Evolutionary conservation across 2,329 filamentous ascomycete genomes (phyloP).

Genomic region (Botrytis galanthina): DNA sequence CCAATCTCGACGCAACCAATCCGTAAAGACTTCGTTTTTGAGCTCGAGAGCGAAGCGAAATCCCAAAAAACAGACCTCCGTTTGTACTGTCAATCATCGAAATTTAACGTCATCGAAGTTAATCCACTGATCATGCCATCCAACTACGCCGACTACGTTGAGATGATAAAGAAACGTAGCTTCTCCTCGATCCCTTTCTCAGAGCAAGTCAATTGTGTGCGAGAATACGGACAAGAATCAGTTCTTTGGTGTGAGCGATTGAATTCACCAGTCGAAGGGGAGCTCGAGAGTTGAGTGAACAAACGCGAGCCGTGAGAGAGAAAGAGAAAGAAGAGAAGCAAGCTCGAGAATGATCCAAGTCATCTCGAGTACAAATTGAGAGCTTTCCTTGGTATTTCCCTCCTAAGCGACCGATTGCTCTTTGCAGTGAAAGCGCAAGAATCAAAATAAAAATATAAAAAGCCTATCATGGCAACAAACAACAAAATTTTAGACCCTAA

Average conservation of each 20-base stretch:
- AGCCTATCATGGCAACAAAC: background rate
- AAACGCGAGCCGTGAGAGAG: too few relatives aligned
- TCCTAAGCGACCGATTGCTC: background rate
- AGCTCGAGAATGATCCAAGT: background rate
- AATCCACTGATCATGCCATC: background rate
- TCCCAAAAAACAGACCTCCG: background rate
- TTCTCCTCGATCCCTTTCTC: background rate
- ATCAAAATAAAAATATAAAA: background rate
- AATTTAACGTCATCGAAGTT: background rate
- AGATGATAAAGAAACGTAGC: fast-evolving
- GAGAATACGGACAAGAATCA: background rate
- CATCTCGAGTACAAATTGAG: too few relatives aligned
- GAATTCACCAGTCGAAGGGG: background rate
- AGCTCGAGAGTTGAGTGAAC: too few relatives aligned
- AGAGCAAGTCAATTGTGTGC: background rate
- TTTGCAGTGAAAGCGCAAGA: background rate
- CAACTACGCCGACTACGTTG: background rate
- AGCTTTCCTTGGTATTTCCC: background rate
- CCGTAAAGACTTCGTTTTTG: background rate
- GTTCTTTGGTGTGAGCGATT: background rate
- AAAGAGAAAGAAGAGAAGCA: background rate
- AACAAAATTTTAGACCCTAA: background rate
- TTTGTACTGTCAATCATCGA: fast-evolving
- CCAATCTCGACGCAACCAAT: background rate
- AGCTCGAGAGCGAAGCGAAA: background rate